These are phyloP conservation scores for Fusarium anthophilum DNA, from an alignment of 2,329 filamentous ascomycete species.

Conservation along the genomic window DNA sequence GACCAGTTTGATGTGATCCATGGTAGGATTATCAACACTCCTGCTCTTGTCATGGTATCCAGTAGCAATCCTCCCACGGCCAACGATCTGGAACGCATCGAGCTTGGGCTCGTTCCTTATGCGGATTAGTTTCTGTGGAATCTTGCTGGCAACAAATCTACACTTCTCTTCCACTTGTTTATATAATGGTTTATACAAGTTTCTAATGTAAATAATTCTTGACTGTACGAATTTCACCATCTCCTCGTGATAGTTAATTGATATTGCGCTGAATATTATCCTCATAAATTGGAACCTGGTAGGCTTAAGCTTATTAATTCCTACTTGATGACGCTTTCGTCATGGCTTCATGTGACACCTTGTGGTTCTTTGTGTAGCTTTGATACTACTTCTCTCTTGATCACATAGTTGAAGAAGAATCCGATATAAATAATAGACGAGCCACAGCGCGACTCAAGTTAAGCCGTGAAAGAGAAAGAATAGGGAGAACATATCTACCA, in stretches of 20 bases:
- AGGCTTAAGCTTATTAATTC: too few species aligned
- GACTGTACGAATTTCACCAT: fast-evolving
- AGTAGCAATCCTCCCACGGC: background rate
- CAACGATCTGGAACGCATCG: background rate
- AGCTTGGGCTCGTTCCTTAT: background rate
- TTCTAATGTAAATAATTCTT: background rate
- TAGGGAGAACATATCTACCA: background rate
- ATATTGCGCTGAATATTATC: background rate
- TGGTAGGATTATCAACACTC: background rate
- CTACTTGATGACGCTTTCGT: too few species aligned
- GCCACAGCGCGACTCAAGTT: background rate
- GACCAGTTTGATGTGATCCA: background rate
- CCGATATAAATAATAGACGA: background rate
- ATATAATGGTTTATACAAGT: too few species aligned
- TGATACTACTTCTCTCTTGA: too few species aligned
- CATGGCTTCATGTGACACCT: too few species aligned
- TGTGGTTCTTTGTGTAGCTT: too few species aligned
- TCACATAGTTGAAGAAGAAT: background rate
- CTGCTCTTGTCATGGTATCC: background rate
- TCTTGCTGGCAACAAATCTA: fast-evolving
- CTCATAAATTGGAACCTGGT: too few species aligned
- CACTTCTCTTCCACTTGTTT: background rate
- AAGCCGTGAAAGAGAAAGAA: background rate
- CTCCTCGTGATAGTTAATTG: fast-evolving
- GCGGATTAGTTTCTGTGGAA: background rate